These are phyloP conservation scores for Urochloa ruziziensis DNA, from an alignment of 176 grass and related monocot genomes.

Conservation along the genomic window DNA sequence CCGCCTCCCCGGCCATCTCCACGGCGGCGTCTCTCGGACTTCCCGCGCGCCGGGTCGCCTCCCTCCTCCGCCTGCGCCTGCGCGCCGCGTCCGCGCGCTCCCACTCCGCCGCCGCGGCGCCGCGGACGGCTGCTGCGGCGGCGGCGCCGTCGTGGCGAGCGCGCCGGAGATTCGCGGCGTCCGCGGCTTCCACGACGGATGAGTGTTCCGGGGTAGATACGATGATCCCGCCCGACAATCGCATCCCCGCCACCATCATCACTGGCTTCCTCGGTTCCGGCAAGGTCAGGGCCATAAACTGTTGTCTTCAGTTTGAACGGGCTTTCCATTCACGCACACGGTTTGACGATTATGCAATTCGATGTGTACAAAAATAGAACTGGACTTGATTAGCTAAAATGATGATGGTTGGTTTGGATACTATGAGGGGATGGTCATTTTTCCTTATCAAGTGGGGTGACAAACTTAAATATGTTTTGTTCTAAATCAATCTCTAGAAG, in stretches of 20 bases:
- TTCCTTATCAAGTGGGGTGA: neutral
- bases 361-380: too few species aligned
- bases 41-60: constrained; percentile 18
- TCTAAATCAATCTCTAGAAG: neutral
- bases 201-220: constrained; percentile 18
- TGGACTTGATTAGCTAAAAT: neutral
- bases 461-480: neutral
- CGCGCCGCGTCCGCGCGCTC: constrained; percentile 10
- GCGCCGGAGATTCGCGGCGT: constrained; percentile 53
- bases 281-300: constrained; percentile 49
- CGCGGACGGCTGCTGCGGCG: neutral
- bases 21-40: constrained; percentile 45
- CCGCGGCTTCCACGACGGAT: constrained; percentile 51
- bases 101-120: constrained; percentile 14
- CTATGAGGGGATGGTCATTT: neutral
- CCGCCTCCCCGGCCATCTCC: constrained; percentile 37
- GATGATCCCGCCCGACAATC: constrained; percentile 75
- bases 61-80: constrained; percentile 39
- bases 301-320: neutral
- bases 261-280: constrained; percentile 94
- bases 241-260: constrained; percentile 94
- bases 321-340: neutral
- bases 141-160: constrained; percentile 14
- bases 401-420: neutral
- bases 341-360: neutral